phyloP scores from a whole-genome alignment of 768 basidiomycete species.

The Cystofilobasidium capitatum region DNA sequence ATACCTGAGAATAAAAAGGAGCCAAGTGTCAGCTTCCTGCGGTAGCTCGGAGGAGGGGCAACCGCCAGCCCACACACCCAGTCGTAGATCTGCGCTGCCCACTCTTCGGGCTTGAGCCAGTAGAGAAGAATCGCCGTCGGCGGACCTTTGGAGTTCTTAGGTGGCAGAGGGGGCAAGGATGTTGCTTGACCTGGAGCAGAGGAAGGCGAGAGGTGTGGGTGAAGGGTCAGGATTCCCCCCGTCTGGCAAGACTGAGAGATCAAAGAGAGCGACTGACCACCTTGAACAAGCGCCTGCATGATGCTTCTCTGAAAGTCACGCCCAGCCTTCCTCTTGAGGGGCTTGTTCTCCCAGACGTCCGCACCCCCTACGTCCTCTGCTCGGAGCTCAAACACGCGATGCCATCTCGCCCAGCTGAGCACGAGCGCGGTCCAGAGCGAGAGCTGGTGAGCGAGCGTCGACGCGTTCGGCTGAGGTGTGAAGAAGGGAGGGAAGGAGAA shows the following conservation, averaged over 20 bases:
- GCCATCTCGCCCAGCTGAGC: slow-evolving; percentile 36
- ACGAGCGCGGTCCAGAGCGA: slow-evolving; percentile 40
- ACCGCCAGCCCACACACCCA: slow-evolving; percentile 38
- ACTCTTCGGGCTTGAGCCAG: slow-evolving; percentile 43
- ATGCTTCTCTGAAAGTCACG: background rate
- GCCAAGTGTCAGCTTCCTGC: background rate
- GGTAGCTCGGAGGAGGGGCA: background rate
- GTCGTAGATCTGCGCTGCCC: slow-evolving; percentile 40
- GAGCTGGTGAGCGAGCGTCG: slow-evolving; percentile 40
- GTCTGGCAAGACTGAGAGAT: background rate
- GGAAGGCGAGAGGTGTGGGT: background rate
- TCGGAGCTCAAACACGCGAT: slow-evolving; percentile 33
- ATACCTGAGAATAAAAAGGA: slow-evolving; percentile 31
- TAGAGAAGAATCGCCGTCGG: slow-evolving; percentile 38
- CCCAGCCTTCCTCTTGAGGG: slow-evolving; percentile 34
- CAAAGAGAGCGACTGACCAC: background rate
- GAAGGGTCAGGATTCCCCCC: background rate
- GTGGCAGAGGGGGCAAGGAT: slow-evolving; percentile 31
- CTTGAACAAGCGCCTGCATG: slow-evolving; percentile 10
- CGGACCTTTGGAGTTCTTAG: slow-evolving; percentile 28
- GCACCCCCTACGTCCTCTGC: background rate
- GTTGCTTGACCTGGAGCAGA: slow-evolving; percentile 31
- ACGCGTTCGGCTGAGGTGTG: slow-evolving; percentile 42
- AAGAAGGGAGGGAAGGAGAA: slow-evolving; percentile 44
- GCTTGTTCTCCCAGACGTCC: slow-evolving; percentile 37